Percentiles rank a stretch among this genome's conserved stretches.
Evolutionary conservation across 805 yeast species (phyloP).

Genomic region (Cyberlindnera nakhonratchasimensis): DNA sequence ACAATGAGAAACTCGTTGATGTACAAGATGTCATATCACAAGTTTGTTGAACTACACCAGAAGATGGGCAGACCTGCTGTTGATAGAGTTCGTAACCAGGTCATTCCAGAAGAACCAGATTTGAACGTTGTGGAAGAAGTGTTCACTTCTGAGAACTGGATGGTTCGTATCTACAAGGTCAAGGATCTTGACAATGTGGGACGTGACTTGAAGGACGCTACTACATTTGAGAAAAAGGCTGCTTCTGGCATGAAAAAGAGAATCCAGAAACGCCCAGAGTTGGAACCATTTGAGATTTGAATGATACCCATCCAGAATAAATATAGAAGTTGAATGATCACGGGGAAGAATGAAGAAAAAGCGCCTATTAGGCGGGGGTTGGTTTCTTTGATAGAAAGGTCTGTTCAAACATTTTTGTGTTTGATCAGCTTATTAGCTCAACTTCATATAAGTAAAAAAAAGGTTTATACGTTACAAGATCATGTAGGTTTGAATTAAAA

Average conservation of each 20-base stretch:
- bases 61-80: slow-evolving; percentile 55
- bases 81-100: slow-evolving; percentile 89
- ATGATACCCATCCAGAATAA: background rate
- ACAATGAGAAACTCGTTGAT: slow-evolving; percentile 87
- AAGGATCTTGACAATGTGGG: slow-evolving; percentile 87
- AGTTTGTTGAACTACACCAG: slow-evolving; percentile 60
- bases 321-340: background rate
- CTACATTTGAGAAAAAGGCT: slow-evolving; percentile 44
- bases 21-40: slow-evolving; percentile 92
- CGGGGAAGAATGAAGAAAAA: background rate
- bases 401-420: background rate
- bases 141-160: slow-evolving; percentile 94
- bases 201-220: slow-evolving; percentile 62
- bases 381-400: background rate
- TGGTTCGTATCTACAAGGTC: slow-evolving; percentile 89
- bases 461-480: no score
- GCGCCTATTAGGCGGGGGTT: background rate
- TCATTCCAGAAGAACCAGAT: slow-evolving; percentile 53
- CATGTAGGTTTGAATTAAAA: no score
- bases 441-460: background rate
- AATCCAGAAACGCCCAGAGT: slow-evolving; percentile 47
- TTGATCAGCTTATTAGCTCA: background rate
- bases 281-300: slow-evolving; percentile 33
- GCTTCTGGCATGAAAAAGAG: slow-evolving; percentile 36
- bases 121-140: slow-evolving; percentile 88